Evolutionary conservation across 2,329 filamentous ascomycete species (phyloP).

Genomic region (Chrysosphaeria jannelii): DNA sequence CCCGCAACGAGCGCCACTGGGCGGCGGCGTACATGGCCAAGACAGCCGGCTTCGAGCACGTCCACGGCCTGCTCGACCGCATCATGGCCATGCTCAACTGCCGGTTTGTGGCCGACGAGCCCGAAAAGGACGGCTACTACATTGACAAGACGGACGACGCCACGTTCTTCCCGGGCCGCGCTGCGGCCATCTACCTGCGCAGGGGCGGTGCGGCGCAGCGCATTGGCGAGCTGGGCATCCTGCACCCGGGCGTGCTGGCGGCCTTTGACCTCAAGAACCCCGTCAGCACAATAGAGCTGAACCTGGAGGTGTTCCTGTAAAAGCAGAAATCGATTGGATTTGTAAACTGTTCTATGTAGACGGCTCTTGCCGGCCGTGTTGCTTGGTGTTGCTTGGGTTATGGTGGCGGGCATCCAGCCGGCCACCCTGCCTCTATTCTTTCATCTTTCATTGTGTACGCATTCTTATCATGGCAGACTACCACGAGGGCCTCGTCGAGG

Average conservation of each 20-base stretch:
- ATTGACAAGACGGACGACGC: conserved; percentile 75
- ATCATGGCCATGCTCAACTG: conserved; percentile 76
- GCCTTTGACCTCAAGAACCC: conserved; percentile 85
- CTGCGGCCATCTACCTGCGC: conserved; percentile 55
- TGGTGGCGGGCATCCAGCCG: too few relatives aligned
- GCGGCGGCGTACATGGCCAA: conserved; percentile 91
- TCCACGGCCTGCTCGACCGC: conserved; percentile 80
- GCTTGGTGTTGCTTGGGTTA: too few relatives aligned
- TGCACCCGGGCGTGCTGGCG: conserved; percentile 78
- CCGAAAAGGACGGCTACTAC: conserved; percentile 54
- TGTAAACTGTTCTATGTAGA: too few relatives aligned
- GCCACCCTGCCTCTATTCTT: too few relatives aligned
- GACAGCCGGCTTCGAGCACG: conserved; percentile 77
- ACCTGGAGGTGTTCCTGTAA: conserved; percentile 74
- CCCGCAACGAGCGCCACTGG: conserved; percentile 79
- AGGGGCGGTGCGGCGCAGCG: conserved; percentile 40
- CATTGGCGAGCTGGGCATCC: conserved; percentile 75
- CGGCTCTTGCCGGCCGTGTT: too few relatives aligned
- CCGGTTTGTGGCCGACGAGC: conserved; percentile 25
- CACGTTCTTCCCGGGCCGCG: conserved; percentile 77
- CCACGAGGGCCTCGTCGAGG: too few relatives aligned
- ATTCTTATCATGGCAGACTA: too few relatives aligned
- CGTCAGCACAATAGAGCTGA: conserved; percentile 79
- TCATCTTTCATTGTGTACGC: too few relatives aligned
- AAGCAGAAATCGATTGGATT: neutral